Evolutionary conservation across 371 early-diverging fungal genomes (phyloP), one percentile per base, ranked within the genome.

Genomic region (Capillidium rhysosporum): DNA sequence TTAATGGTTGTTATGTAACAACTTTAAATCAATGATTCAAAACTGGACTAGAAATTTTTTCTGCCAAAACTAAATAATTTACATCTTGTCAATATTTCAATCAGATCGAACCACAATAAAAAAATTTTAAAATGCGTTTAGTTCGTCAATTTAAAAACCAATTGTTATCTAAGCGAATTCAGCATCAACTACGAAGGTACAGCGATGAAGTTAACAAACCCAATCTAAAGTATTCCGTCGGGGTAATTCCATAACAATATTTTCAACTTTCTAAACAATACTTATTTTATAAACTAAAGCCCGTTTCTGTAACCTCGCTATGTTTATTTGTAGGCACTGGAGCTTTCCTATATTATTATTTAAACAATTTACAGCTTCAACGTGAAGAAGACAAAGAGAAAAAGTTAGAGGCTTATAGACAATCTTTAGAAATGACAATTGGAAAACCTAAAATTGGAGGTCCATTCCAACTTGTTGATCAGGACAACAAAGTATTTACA

Each of bases 381-480:
- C 62, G 70, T 61, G 70, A 76, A 4, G 66, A 77, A 7, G 59
- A 64, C 38, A 57, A 59, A 57, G 58, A 65, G 46, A 68, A 73
- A 67, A 71, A 67, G 68, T 55, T 51, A 20, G 31, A 20, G 21
- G 20, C 10, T 21, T 34, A 34, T 34, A 34, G 34, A 34, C 34
- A 34, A 12, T 9, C 57, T 58, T 65, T 48, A 64, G 66, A 61
- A 59, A 69, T 54, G 67, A 71, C 43, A 60, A 57, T 45, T 46
- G 89, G 89, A 29, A 82, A 78, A 59, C 92, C 97, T n/a, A 77
- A 81, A 52, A 75, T 97, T 52, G 98, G 98, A 1, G 95, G 92
- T 0, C 80, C 92, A 4, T 96, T 92, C 60, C 70, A 75, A 24
- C 67, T 97, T 57, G 78, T 80, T 1, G 81, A 95, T 61, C 85